A percentile compares a stretch with the other conserved stretches of the same genome.
Conservation (phyloP, 225 moss, liverwort and hornwort species). For the Marchantia paleacea region DNA sequence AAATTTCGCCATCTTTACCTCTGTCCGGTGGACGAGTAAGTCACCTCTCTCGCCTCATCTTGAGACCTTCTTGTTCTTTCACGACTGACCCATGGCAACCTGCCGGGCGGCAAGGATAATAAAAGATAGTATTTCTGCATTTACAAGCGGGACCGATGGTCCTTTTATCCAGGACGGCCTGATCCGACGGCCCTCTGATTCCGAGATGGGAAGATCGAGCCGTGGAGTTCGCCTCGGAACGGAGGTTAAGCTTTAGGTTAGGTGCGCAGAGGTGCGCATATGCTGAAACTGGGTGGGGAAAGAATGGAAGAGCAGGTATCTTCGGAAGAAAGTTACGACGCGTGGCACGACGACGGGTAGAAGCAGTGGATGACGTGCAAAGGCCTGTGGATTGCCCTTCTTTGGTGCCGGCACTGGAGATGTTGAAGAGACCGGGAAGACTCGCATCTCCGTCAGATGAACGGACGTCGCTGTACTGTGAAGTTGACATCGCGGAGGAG, state of each 20-base stretch:
- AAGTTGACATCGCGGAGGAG: neutral
- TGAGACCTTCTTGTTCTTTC: constrained; percentile 11
- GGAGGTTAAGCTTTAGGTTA: neutral
- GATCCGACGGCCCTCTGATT: neutral
- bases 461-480: constrained; percentile 9
- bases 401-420: constrained; percentile 1
- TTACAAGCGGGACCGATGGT: neutral
- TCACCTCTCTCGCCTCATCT: neutral
- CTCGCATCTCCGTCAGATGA: constrained; percentile 8
- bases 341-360: constrained; percentile 8
- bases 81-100: neutral
- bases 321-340: constrained; percentile 9
- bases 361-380: neutral
- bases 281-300: neutral
- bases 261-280: neutral
- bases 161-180: constrained; percentile 10
- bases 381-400: constrained; percentile 10
- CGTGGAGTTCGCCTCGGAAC: constrained; percentile 1
- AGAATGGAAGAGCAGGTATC: neutral
- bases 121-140: neutral
- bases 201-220: neutral
- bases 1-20: neutral
- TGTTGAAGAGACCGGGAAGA: neutral
- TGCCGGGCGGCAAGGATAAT: constrained; percentile 1
- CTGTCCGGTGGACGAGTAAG: neutral